Evolutionary conservation across 148 eudicot genomes (phyloP).

Genomic region (Chenopodium suecicum): DNA sequence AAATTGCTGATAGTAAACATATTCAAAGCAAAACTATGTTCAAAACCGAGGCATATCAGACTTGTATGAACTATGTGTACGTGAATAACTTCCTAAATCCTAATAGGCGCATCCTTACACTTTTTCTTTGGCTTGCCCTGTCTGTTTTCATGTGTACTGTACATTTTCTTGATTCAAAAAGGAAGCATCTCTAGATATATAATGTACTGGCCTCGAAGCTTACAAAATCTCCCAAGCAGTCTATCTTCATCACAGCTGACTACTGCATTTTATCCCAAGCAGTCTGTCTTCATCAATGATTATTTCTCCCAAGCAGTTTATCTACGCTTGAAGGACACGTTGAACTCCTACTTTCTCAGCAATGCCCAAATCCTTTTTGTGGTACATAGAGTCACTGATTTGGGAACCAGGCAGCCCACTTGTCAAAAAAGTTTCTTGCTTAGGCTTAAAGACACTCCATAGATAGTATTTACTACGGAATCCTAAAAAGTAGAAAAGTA

Average conservation of each 20-base stretch:
- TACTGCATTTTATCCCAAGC: background rate
- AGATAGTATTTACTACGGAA: conserved; percentile 29
- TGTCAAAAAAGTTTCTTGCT: background rate
- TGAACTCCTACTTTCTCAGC: background rate
- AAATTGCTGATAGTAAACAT: background rate
- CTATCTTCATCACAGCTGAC: background rate
- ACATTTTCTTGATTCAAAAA: background rate
- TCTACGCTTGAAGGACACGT: conserved; percentile 6
- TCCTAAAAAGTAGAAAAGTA: conserved; percentile 25
- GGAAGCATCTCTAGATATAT: background rate
- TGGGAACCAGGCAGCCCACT: background rate
- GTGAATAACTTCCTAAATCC: background rate
- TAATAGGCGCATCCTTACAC: background rate
- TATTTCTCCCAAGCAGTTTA: too few species aligned
- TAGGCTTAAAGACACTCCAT: conserved; percentile 33
- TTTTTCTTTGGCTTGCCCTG: background rate
- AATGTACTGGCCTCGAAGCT: background rate
- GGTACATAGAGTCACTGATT: background rate
- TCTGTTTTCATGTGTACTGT: background rate
- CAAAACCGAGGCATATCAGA: background rate
- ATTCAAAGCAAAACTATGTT: background rate
- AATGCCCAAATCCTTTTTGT: background rate
- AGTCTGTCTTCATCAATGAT: too few species aligned
- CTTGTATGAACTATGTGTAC: background rate
- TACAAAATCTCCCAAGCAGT: background rate